Percentiles rank a stretch among this genome's conserved stretches.
phyloP scores from a whole-genome alignment of 805 yeast species.

The Pichia cabralensis region DNA sequence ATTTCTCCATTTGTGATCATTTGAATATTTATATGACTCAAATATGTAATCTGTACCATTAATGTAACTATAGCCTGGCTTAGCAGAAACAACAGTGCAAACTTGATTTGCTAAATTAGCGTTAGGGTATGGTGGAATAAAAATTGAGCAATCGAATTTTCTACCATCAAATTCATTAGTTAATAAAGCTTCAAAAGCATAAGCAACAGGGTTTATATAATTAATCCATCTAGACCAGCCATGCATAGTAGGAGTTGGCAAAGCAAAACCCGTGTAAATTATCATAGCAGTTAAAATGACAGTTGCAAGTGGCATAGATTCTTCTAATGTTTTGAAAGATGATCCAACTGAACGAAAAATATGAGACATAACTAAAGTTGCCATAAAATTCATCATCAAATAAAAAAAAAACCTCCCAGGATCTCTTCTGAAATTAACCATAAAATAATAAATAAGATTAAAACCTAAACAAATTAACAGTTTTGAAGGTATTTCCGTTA shows the following conservation, averaged over 20 bases:
- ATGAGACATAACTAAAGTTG: slow-evolving; percentile 45
- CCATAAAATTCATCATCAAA: slow-evolving; percentile 31
- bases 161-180: slow-evolving; percentile 45
- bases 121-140: slow-evolving; percentile 33
- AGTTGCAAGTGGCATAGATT: slow-evolving; percentile 52
- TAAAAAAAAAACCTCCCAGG: slow-evolving; percentile 49
- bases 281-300: slow-evolving; percentile 37
- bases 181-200: slow-evolving; percentile 48
- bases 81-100: slow-evolving; percentile 42
- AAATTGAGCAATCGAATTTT: slow-evolving; percentile 35
- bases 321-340: slow-evolving; percentile 33
- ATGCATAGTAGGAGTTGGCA: slow-evolving; percentile 45
- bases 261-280: slow-evolving; percentile 45
- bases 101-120: slow-evolving; percentile 15
- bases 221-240: slow-evolving; percentile 63
- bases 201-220: slow-evolving; percentile 48
- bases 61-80: slow-evolving; percentile 42
- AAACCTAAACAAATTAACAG: slow-evolving; percentile 33
- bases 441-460: slow-evolving; percentile 41
- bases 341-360: slow-evolving; percentile 46
- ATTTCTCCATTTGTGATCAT: slow-evolving; percentile 68
- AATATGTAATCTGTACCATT: slow-evolving; percentile 49
- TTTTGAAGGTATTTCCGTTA: slow-evolving; percentile 51
- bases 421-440: slow-evolving; percentile 41
- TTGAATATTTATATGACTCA: slow-evolving; percentile 39